phyloP scores from a whole-genome alignment of 805 yeast genomes.

The Komagataella mondaviorum region DNA sequence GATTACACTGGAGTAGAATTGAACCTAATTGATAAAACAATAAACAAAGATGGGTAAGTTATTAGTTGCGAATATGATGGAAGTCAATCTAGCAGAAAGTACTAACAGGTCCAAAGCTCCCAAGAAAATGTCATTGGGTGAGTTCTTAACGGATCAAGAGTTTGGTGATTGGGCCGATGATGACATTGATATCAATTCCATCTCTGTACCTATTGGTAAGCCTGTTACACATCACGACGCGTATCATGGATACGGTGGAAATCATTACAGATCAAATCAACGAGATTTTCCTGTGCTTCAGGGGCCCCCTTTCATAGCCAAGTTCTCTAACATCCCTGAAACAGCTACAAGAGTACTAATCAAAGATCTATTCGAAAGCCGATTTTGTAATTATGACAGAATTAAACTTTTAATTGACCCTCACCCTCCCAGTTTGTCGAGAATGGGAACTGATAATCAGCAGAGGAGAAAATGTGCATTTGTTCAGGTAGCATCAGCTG shows the following conservation, averaged over 20 bases:
- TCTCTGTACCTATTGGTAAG: conserved; percentile 28
- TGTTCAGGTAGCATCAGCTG: conserved; percentile 38
- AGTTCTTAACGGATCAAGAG: conserved; percentile 28
- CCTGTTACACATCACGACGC: neutral
- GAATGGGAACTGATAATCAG: conserved; percentile 25
- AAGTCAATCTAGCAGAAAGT: neutral
- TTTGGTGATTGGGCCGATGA: conserved; percentile 59
- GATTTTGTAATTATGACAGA: conserved; percentile 44
- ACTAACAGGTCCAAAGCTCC: conserved; percentile 1
- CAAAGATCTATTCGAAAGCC: conserved; percentile 46
- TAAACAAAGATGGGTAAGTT: neutral
- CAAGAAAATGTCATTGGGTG: conserved; percentile 32
- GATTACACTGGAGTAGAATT: neutral
- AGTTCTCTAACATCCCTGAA: conserved; percentile 46
- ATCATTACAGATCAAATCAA: neutral
- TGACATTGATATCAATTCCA: conserved; percentile 50
- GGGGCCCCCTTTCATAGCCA: conserved; percentile 53
- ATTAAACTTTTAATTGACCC: conserved; percentile 38
- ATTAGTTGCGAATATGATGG: neutral
- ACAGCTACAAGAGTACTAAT: conserved; percentile 36
- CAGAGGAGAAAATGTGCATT: conserved; percentile 45
- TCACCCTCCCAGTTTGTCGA: conserved; percentile 10
- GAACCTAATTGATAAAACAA: neutral
- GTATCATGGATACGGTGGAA: neutral
- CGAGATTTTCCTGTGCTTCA: conserved; percentile 1